Evolutionary conservation across 495 filamentous ascomycete species (phyloP), one percentile per base, ranked within the genome.

Genomic region (Xylaria flabelliformis): DNA sequence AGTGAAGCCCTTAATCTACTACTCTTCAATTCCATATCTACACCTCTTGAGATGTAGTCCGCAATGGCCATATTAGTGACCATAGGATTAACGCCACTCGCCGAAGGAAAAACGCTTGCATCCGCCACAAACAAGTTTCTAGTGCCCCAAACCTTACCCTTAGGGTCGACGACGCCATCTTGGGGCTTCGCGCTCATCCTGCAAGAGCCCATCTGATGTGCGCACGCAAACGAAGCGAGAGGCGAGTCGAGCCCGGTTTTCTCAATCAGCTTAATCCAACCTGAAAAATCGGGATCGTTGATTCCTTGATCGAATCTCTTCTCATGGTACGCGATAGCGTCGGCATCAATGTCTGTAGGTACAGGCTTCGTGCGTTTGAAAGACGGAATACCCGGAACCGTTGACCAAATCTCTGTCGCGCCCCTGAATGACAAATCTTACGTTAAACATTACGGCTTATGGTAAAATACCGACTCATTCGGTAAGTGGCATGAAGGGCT

Each of bases 51-150:
- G 36, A 92, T 87, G 83, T 85, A 88, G 70, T 91, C 87, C 34
- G 90, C 85, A 74, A 97, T 94, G 3, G 90, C 93, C 94, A 97
- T 96, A 69, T 87, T 91, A 56, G 94, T 97, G 44, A 97, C 83
- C 95, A 97, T 97, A 4, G 94, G 95, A 79, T 97, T 97, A 13
- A 97, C 94, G 6, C 95, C 95, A 74, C 91, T 94, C 6, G 95
- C 94, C 69, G 90, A 92, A 0, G 95, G 95, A 73, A 97, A 94
- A 0, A 97, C 90, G 74, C 93, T 97, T 36, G 94, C 92, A 84
- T 98, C 95, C 3, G 90, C 88, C 3, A 97, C 90, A 76, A 91
- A 96, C 74, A 97, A 71, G 0, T 89, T 90, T 59, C 91, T 82
- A 0, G 87, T 85, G 0, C 89, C 94, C 93, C 93, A 97, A 4